Conservation (phyloP, 2,329 filamentous ascomycete species). For the Orbilia javanica region DNA sequence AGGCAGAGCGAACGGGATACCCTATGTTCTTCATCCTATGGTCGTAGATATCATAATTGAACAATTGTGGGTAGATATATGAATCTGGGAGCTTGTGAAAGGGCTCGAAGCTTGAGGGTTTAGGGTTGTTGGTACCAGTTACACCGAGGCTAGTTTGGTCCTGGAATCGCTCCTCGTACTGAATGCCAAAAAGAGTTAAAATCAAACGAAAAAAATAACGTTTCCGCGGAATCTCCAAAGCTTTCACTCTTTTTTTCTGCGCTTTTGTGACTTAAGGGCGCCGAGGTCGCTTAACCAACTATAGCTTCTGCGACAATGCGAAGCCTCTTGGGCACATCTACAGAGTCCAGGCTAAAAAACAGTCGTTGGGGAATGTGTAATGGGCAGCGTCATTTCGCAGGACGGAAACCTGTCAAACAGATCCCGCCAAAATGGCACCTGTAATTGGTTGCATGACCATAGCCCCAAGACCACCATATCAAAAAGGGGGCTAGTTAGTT, state of each 20-base stretch:
- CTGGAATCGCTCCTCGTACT: background rate
- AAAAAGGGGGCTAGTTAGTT: constrained; percentile 16
- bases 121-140: background rate
- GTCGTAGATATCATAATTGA: constrained; percentile 16
- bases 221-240: constrained; percentile 5
- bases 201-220: background rate
- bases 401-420: constrained; percentile 2
- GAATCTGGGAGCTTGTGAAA: constrained; percentile 11
- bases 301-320: constrained; percentile 1
- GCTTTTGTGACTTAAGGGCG: background rate
- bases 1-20: constrained; percentile 47
- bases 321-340: constrained; percentile 16
- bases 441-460: constrained; percentile 16
- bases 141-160: background rate
- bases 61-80: background rate
- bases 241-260: background rate
- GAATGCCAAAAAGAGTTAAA: background rate
- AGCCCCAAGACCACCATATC: constrained; percentile 19
- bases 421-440: constrained; percentile 42
- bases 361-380: background rate
- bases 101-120: too few relatives aligned
- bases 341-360: constrained; percentile 20
- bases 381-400: constrained; percentile 15
- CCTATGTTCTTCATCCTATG: constrained; percentile 29
- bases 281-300: background rate